These are phyloP conservation scores for Mucor saturninus DNA, from an alignment of 371 early-diverging fungal genomes.

Conservation along the genomic window DNA sequence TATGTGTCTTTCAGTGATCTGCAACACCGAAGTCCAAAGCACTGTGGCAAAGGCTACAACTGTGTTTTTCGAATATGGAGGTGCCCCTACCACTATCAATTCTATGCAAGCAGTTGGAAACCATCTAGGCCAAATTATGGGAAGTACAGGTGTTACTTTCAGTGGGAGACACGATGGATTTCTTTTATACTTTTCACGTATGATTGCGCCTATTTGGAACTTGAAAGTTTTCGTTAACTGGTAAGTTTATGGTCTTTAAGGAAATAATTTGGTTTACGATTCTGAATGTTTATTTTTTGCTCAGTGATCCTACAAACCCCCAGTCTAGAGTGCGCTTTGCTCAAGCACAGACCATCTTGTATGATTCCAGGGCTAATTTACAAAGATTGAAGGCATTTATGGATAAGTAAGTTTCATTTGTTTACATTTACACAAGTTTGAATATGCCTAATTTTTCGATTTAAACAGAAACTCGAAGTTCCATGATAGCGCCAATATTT, in stretches of 20 bases:
- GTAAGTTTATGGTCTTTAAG: slow-evolving; percentile 19
- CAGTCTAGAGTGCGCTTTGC: slow-evolving; percentile 1
- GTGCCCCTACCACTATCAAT: slow-evolving; percentile 47
- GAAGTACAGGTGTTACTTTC: slow-evolving; percentile 49
- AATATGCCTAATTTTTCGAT: background rate
- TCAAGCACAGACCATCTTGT: slow-evolving; percentile 33
- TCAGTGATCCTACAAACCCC: slow-evolving; percentile 1
- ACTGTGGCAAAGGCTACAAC: slow-evolving; percentile 45
- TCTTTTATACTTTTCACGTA: slow-evolving; percentile 75
- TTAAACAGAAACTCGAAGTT: slow-evolving; percentile 34
- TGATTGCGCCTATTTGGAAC: slow-evolving; percentile 82
- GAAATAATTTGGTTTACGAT: background rate
- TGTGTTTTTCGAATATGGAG: slow-evolving; percentile 69
- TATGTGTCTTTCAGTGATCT: slow-evolving; percentile 75
- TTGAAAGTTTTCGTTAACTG: slow-evolving; percentile 45
- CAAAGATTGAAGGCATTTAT: slow-evolving; percentile 54
- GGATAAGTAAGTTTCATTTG: slow-evolving; percentile 36
- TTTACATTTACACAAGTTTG: background rate
- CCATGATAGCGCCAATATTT: slow-evolving; percentile 30
- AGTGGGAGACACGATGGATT: slow-evolving; percentile 82
- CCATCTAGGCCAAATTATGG: slow-evolving; percentile 40
- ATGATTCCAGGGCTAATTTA: slow-evolving; percentile 52
- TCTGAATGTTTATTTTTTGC: background rate
- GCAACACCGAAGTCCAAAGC: slow-evolving; percentile 27
- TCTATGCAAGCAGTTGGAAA: slow-evolving; percentile 13